Evolutionary conservation across 768 basidiomycete species (phyloP), one percentile per base, ranked within the genome.

Genomic region (Russula sp.): DNA sequence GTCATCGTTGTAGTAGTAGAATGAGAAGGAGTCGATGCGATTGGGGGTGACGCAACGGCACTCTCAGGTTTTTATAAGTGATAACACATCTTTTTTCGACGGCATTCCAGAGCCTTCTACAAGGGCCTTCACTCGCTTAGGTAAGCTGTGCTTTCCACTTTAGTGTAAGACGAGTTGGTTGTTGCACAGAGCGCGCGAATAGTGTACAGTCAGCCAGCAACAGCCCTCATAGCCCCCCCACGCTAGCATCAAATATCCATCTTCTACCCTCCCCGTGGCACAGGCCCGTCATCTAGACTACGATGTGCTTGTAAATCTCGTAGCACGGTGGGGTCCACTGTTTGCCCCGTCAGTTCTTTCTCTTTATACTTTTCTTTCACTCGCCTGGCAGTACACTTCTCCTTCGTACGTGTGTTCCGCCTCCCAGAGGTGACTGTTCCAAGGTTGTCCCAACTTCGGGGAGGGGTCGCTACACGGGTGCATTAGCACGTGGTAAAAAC

Each of bases 371-470:
- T 57, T 22, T 52, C 25, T 43, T 36, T 43, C 56, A 56, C 52
- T 49, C 43, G 91, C 91, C 88, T 76, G 93, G 95, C 64, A 98
- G 79, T 50, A 96, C 94, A 69, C 93, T 96, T 79, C 94, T 97
- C 73, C 96, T 83, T 68, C 96, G 85, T 38, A 95, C 84, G 75
- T 99, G 96, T 57, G 93, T 80, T 47, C 86, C 83, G 60, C 78
- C 76, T 58, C 61, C 67, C 36, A 81, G 74, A 65, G 79, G 73
- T 35, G 83, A 77, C 49, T 82, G 82, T 68, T 83, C 83, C 29
- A 61, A 36, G 61, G 85, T 82, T 67, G 81, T 75, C 63, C 80
- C 81, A 56, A 86, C 76, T 68, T 87, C 87, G 56, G 86, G 87
- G 69, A 85, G 80, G 61, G 83, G 81, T 69, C 81, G 80, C 88